These are phyloP conservation scores for Phytophthora multivora DNA, from an alignment of 352 stramenopile species.

Conservation along the genomic window DNA sequence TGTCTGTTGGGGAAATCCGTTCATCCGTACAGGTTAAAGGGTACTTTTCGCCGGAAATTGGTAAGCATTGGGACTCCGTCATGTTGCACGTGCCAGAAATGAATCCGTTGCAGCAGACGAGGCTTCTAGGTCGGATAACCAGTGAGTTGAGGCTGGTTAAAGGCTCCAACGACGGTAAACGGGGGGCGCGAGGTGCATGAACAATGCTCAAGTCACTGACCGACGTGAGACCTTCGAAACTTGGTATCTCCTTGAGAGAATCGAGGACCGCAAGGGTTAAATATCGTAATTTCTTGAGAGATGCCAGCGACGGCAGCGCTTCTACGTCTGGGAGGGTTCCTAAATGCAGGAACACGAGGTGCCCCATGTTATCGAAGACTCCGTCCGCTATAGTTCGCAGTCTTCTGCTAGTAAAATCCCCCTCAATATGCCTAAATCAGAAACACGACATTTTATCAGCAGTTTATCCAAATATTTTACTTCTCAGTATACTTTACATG, in stretches of 20 bases:
- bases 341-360: slow-evolving; percentile 41
- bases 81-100: slow-evolving; percentile 31
- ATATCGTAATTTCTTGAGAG: slow-evolving; percentile 37
- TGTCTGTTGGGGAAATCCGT: slow-evolving; percentile 17
- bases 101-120: slow-evolving; percentile 45
- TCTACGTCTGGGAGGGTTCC: slow-evolving; percentile 31
- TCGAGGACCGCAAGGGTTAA: slow-evolving; percentile 29
- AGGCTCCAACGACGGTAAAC: slow-evolving; percentile 25
- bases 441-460: not conserved
- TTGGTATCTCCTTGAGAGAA: slow-evolving; percentile 26
- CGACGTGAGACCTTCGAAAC: slow-evolving; percentile 25
- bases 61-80: slow-evolving; percentile 29
- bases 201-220: slow-evolving; percentile 28
- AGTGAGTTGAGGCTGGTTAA: slow-evolving; percentile 24
- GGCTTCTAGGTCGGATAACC: slow-evolving; percentile 22
- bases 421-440: slow-evolving; percentile 31
- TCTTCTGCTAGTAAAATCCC: slow-evolving; percentile 34
- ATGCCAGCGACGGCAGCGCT: slow-evolving; percentile 36
- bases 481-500: slow-evolving; percentile 26
- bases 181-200: slow-evolving; percentile 12
- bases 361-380: slow-evolving; percentile 40
- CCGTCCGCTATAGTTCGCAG: slow-evolving; percentile 20
- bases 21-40: slow-evolving; percentile 24
- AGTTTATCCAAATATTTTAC: not conserved
- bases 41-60: slow-evolving; percentile 25